A percentile compares a stretch with the other conserved stretches of the same genome.
These are phyloP conservation scores for Globisporangium echinulatum DNA, from an alignment of 352 stramenopile genomes.

Conservation along the genomic window DNA sequence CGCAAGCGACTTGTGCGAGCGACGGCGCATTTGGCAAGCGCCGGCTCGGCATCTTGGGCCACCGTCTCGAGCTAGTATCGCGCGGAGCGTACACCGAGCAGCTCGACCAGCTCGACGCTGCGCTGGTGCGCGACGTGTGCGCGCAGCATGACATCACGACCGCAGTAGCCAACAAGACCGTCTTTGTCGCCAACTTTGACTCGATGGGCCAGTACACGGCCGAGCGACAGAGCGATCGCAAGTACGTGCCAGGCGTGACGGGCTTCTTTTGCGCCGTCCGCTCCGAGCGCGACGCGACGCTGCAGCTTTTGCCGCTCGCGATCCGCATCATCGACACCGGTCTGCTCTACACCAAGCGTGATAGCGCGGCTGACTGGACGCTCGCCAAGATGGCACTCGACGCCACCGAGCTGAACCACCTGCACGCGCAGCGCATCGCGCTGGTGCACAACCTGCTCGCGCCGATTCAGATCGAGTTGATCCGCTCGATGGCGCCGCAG, in stretches of 20 bases:
- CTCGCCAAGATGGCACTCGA: conserved; percentile 36
- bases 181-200: conserved; percentile 25
- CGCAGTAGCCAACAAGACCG: conserved; percentile 10
- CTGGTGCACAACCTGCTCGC: conserved; percentile 24
- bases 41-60: conserved; percentile 26
- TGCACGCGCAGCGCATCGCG: conserved; percentile 23
- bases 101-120: conserved; percentile 10
- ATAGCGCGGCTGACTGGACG: conserved; percentile 23
- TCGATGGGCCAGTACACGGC: background rate
- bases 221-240: conserved; percentile 15
- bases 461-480: conserved; percentile 34
- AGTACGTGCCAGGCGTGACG: conserved; percentile 25
- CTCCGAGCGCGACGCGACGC: background rate
- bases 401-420: conserved; percentile 25
- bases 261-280: conserved; percentile 24
- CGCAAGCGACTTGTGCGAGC: conserved; percentile 23
- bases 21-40: conserved; percentile 30
- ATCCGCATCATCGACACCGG: conserved; percentile 14
- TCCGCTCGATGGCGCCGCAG: conserved; percentile 20
- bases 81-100: background rate
- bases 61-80: conserved; percentile 14
- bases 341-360: conserved; percentile 21
- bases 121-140: conserved; percentile 14
- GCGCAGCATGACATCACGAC: conserved; percentile 10
- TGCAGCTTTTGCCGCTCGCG: conserved; percentile 21